Evolutionary conservation across 2,329 filamentous ascomycete species (phyloP), one percentile per base, ranked within the genome.

Genomic region (Drechslerella coelobrocha): DNA sequence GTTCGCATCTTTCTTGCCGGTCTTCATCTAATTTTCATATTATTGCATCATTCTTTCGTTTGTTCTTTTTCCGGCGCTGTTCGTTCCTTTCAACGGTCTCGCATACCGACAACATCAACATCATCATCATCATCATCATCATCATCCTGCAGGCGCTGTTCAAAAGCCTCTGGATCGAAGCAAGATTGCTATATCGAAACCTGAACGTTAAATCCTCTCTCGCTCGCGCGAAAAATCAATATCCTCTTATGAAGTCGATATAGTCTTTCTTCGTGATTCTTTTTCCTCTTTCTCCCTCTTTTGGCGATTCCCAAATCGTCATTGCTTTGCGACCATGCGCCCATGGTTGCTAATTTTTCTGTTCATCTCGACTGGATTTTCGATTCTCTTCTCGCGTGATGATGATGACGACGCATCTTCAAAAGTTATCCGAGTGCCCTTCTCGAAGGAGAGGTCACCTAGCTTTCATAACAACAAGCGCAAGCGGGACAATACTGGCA

Each of bases 171-270:
- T 34, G 53, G 43, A 39, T 19, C 23, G 43, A 48, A 50, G 19
- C 45, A 48, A 43, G 43, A 19, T 27, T 48, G 23, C 31, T 41
- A 26, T n/a, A 17, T 34, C 17, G 12, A 26, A 63, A 47, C 23
- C 9, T 14, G 7, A 14, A 45, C 26, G 37, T 43, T 51, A 51
- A 41, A 29, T 37, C 6, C 31, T 34, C 31, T 29, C 37, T 61
- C 63, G 63, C 63, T 39, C 51, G 45, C 43, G 63, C 65, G 65
- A 69, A 57, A 69, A 23, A 6, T 26, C 24, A 60, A 21, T 50
- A 63, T 71, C 54, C 61, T 62, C 66, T 71, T 71, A 71, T 71
- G 66, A 61, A 63, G 66, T 60, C 47, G 66, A 60, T 59, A 71
- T 71, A 71, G 59, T 47, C 43, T 69, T 69, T 50, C 14, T 52